phyloP scores from a whole-genome alignment of 805 yeast species.

The Wickerhamomyces silvicola region DNA sequence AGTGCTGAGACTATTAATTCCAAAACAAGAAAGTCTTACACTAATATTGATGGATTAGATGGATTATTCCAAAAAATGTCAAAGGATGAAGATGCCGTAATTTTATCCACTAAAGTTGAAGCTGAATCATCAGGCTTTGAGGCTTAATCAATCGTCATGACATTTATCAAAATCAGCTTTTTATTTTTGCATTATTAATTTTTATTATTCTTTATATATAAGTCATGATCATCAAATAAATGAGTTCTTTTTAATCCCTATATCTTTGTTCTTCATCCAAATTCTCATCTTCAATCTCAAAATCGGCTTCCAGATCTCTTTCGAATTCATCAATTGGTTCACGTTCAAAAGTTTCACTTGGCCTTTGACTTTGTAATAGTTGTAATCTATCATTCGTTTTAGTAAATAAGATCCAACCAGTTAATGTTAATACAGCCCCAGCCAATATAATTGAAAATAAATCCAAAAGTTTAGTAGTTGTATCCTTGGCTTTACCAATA shows the following conservation, averaged over 20 bases:
- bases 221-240: too few relatives aligned
- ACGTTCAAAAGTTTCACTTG: constrained; percentile 9
- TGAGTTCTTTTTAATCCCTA: too few relatives aligned
- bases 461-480: constrained; percentile 52
- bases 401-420: constrained; percentile 63
- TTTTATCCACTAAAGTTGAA: constrained; percentile 17
- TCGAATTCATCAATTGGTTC: constrained; percentile 12
- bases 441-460: constrained; percentile 55
- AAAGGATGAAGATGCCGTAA: constrained; percentile 5
- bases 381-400: constrained; percentile 35
- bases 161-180: background rate
- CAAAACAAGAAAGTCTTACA: constrained; percentile 1
- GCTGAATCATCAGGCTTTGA: too few relatives aligned
- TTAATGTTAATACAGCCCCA: constrained; percentile 41
- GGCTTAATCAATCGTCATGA: background rate
- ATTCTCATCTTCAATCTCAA: too few relatives aligned
- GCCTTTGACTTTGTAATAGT: constrained; percentile 24
- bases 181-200: background rate
- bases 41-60: constrained; percentile 17
- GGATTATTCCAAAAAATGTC: constrained; percentile 13
- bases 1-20: constrained; percentile 6
- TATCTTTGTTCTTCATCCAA: too few relatives aligned
- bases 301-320: constrained; percentile 5
- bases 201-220: background rate
- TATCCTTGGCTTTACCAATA: constrained; percentile 53